Base-by-base conservation (phyloP, 345 rosid species). In the Pelargonium nanum region DNA sequence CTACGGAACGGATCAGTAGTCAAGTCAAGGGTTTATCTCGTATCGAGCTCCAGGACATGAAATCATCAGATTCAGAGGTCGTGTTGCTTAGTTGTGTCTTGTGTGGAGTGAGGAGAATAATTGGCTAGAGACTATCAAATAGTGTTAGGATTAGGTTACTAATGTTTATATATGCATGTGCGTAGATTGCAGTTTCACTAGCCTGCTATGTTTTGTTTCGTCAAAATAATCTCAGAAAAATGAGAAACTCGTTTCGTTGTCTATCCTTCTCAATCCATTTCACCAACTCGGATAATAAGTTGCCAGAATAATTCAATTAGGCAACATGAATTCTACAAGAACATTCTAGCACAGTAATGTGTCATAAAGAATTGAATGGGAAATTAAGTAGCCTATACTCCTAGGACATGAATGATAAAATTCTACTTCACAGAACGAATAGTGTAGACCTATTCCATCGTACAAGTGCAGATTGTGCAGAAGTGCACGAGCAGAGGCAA, bases 11-110 rank as follows among this genome's bases (percentile, higher is more conserved):
- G 87, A 34, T 80, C 84, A 1, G 72, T 87, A 55, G 78, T 87
- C 80, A 92, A 80, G 81, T 88, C 97, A 65, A 81, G 92, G 68
- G 99, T 93, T 45, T 89, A 83, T 67, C 72, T 83, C 60, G 83
- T 83, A 40, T 73, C 86, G 8, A 79, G 83, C 63, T 60, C 72
- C 19, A 82, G 68, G 70, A 19, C 22, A 52, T 52, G 55, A 19
- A n/a, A 3, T 48, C 20, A n/a, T 45, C 10, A 2, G 2, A 45
- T 2, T 45, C 10, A 13, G 15, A 17, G 8, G 1, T 45, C 2
- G 52, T 2, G 2, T 13, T 45, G 52, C n/a, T 45, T 4, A 2
- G 10, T 9, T 13, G 2, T 45, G 52, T 45, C 4, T 45, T 45
- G 52, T 45, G 20, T 15, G 53, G 4, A 13, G 53, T 48, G 40